Percentiles rank a stretch among this genome's conserved stretches.
Conservation (phyloP, 2,329 filamentous ascomycete genomes). For the Talaromyces funiculosus region DNA sequence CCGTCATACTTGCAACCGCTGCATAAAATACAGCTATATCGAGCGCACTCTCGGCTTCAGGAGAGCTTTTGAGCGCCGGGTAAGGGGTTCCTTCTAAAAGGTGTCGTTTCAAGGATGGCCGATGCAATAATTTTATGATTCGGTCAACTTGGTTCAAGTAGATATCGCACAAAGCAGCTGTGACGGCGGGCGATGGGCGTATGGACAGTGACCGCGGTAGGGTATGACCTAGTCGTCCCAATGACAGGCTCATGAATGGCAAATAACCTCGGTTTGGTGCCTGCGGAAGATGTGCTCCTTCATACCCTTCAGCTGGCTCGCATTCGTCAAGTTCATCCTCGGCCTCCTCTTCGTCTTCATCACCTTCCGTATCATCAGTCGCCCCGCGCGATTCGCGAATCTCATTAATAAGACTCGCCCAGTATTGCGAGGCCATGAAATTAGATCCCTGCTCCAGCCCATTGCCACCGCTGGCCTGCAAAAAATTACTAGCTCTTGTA, state of each 20-base stretch:
- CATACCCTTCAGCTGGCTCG: neutral
- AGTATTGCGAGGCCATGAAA: neutral
- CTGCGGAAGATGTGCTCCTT: neutral
- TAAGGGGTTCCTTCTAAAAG: constrained; percentile 15
- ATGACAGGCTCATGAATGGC: constrained; percentile 1
- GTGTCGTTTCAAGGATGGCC: constrained; percentile 17
- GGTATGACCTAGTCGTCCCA: neutral
- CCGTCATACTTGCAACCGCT: constrained; percentile 17
- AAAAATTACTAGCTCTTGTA: too few species aligned
- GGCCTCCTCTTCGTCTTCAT: neutral
- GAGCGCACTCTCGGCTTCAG: constrained; percentile 15
- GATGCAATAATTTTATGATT: constrained; percentile 19
- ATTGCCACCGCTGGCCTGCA: neutral
- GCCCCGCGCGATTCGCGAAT: neutral
- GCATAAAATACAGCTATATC: constrained; percentile 18
- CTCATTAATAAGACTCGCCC: neutral
- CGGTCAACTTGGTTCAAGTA: constrained; percentile 20
- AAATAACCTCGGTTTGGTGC: neutral
- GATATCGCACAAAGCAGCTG: constrained; percentile 13
- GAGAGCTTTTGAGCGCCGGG: neutral
- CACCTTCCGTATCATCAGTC: constrained; percentile 1
- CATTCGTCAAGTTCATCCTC: too few species aligned
- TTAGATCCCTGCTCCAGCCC: neutral
- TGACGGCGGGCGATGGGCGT: constrained; percentile 2
- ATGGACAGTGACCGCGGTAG: constrained; percentile 3